A percentile compares a stretch with the other conserved stretches of the same genome.
These are phyloP conservation scores for Colletotrichum filicis DNA, from an alignment of 2,329 filamentous ascomycete species.

Conservation along the genomic window DNA sequence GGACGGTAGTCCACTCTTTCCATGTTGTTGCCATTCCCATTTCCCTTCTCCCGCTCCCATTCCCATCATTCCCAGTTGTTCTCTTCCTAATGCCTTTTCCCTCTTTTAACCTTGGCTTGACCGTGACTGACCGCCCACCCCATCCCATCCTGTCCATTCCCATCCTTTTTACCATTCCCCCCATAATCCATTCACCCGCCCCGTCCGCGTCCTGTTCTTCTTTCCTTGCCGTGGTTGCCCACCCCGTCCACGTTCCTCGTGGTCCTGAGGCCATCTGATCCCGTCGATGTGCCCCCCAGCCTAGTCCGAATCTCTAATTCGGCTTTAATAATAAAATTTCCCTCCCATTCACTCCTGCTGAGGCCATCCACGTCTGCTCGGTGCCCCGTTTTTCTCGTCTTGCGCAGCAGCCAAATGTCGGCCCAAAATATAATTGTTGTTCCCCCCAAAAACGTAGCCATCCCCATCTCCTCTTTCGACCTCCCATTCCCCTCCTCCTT, in stretches of 20 bases:
- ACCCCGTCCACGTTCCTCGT: constrained; percentile 38
- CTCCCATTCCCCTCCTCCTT: constrained; percentile 40
- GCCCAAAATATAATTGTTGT: constrained; percentile 55
- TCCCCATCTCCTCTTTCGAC: constrained; percentile 55
- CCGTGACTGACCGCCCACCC: constrained; percentile 16
- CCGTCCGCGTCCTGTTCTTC: constrained; percentile 10
- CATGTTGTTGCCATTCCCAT: constrained; percentile 39
- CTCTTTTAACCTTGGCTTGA: not conserved
- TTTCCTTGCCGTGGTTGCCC: not conserved
- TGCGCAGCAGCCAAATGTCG: constrained; percentile 46
- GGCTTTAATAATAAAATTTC: constrained; percentile 49
- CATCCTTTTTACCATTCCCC: constrained; percentile 11
- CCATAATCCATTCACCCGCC: not conserved
- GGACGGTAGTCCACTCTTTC: constrained; percentile 19
- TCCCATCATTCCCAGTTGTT: constrained; percentile 34
- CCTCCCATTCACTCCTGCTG: constrained; percentile 40
- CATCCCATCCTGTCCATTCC: constrained; percentile 9
- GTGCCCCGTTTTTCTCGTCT: constrained; percentile 60
- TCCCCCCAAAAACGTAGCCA: constrained; percentile 61
- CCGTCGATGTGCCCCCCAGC: constrained; percentile 33
- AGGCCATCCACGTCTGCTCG: constrained; percentile 40
- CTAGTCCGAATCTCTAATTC: constrained; percentile 36
- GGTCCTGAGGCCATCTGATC: constrained; percentile 36
- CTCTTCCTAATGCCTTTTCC: constrained; percentile 13
- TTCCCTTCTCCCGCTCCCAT: constrained; percentile 31